These are phyloP conservation scores for Ocimum tenuiflorum DNA, from an alignment of 257 asterid species.

Conservation along the genomic window DNA sequence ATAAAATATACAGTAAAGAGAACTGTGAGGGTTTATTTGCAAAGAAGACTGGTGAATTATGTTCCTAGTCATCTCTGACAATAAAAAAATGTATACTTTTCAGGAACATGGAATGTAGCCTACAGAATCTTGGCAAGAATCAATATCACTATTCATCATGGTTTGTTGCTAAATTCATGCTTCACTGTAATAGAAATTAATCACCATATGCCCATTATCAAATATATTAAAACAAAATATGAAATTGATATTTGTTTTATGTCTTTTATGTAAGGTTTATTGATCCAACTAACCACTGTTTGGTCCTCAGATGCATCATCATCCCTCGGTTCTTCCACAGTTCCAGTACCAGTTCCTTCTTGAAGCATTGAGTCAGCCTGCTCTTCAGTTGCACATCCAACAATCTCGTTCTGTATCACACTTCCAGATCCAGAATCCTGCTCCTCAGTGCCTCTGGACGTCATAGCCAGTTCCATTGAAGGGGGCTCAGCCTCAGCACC, in stretches of 20 bases:
- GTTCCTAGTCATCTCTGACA: not conserved
- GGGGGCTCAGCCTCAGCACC: constrained; percentile 15
- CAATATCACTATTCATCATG: not conserved
- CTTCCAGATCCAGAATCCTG: constrained; percentile 16
- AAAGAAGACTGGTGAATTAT: not conserved
- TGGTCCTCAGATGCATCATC: constrained; percentile 26
- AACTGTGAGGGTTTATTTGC: not conserved
- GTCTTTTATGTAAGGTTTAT: not conserved
- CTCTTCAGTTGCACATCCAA: constrained; percentile 23
- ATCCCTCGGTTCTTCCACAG: constrained; percentile 21
- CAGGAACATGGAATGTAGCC: not conserved
- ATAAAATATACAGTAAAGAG: not conserved
- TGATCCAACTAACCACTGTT: constrained; percentile 36
- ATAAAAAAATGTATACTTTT: not conserved
- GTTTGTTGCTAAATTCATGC: not conserved
- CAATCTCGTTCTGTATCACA: constrained; percentile 8
- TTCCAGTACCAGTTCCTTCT: constrained; percentile 26
- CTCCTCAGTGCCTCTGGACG: constrained; percentile 19
- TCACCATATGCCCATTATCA: not conserved
- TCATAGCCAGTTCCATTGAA: constrained; percentile 10
- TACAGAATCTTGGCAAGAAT: not conserved
- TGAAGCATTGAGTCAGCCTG: constrained; percentile 31
- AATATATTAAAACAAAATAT: not conserved
- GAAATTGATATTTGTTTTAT: not conserved
- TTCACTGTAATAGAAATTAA: not conserved